Base-by-base conservation (phyloP, 2,329 filamentous ascomycete genomes). In the Aspergillus costaricaensis region DNA sequence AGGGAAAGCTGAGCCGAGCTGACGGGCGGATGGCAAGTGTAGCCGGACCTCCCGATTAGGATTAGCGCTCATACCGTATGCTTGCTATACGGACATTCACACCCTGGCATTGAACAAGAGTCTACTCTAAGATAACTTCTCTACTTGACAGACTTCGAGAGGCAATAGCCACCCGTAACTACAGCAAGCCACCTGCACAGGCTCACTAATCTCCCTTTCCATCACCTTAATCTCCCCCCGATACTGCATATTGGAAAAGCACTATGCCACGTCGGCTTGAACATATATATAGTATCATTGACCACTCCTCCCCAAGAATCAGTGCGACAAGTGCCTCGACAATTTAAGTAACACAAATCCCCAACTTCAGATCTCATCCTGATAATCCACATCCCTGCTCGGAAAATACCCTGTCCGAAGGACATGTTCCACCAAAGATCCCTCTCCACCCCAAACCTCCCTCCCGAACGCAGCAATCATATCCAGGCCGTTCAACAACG, bases 401-500 rank as follows among this genome's bases (percentile, higher is more conserved):
- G 53, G 53, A 8, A 55, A 55, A 14, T 12, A 21, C 3, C 53
- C 53, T 2, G 17, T 30, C 12, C 9, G 9, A 1, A 55, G n/a
- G 1, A 47, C 9, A 30, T 36, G 17, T 2, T 38, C 53, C 1
- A 55, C 53, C 25, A 55, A 15, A 14, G 39, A 9, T 4, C 53
- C 25, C 7, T 47, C 27, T 7, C 25, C 44, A 1, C 44, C 55
- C 55, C 55, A 51, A 2, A 36, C 30, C 12, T 30, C 38, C 47
- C 36, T 17, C 15, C 55, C 55, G 36, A 58, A 58, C 1, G 55
- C 47, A 8, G 55, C 36, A n/a, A 58, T 23, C 55, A 52, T 52
- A 41, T 58, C 55, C 2, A 58, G 12, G 2, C 55, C 55, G n/a
- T 51, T 58, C 32, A 58, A 25, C 55, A 58, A 27, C 19, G 21